Base-by-base conservation (phyloP, 179 eudicot genomes). In the Spinacia oleracea region DNA sequence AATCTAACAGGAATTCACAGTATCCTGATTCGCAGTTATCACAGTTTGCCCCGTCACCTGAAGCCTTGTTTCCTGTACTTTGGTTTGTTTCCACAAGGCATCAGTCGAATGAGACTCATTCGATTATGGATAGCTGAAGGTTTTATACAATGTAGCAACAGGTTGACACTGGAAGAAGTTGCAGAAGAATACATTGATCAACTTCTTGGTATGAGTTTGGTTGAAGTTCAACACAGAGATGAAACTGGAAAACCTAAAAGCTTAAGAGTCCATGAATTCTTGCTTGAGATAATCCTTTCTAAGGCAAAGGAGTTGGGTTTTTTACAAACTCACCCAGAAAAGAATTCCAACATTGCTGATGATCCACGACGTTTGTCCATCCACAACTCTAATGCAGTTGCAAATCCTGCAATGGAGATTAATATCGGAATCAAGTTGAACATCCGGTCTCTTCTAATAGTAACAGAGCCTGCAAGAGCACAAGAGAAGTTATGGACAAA, bases 61-160 rank as follows among this genome's bases (percentile, higher is more conserved):
- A 85, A 83, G 66, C 82, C 75, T 12, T 85, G 88, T 35, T 80
- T 83, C 34, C 31, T 85, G 58, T 87, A 87, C 73, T 84, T 84
- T 15, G 81, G 87, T 2, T 3, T 80, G 12, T 87, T 87, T 72
- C 89, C 86, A 3, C 77, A 80, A 65, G 73, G 53, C 15, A 70
- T 87, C 51, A 55, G 27, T 2, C 25, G 58, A 6, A 75, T 66
- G 71, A 71, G 84, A 55, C 60, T 86, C 2, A 80, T 84, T 50
- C 81, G 84, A 15, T 29, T 84, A 18, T 86, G 87, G 89, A 75
- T 84, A 69, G 85, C 89, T 0, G 87, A 86, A 60, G 85, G 87
- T 7, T 84, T 81, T 21, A 18, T 83, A 20, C 31, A 21, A 1
- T 34, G 51, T 35, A 63, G 70, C 3, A 43, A 59, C 7, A 7